Evolutionary conservation across 2,329 filamentous ascomycete species (phyloP).

Genomic region (Penicillium sp.): DNA sequence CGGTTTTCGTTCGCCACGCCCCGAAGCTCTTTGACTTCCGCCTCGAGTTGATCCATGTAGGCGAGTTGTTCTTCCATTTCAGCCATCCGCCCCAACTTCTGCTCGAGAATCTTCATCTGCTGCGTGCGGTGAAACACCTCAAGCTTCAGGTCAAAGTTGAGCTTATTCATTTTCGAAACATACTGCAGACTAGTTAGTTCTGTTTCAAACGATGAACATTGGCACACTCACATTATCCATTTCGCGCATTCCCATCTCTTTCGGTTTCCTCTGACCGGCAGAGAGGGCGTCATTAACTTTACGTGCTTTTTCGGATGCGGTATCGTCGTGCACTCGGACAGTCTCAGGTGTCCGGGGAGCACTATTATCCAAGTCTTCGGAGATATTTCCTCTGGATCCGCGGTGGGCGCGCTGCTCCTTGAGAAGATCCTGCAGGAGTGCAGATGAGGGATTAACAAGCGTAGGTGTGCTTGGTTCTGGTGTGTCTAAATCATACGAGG

Average conservation of each 20-base stretch:
- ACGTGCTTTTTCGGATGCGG: conserved; percentile 37
- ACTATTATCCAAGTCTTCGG: conserved; percentile 27
- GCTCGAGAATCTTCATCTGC: conserved; percentile 37
- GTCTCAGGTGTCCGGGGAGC: conserved; percentile 28
- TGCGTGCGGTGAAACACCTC: conserved; percentile 44
- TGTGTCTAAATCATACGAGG: conserved; percentile 23
- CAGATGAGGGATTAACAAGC: conserved; percentile 42
- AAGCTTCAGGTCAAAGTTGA: conserved; percentile 47
- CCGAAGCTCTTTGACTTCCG: conserved; percentile 41
- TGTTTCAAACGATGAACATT: neutral
- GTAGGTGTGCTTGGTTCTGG: conserved; percentile 32
- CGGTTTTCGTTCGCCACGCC: conserved; percentile 38
- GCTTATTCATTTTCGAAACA: conserved; percentile 46
- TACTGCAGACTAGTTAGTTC: conserved; percentile 34
- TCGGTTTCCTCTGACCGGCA: conserved; percentile 35
- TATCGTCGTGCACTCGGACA: conserved; percentile 33
- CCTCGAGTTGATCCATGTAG: conserved; percentile 39
- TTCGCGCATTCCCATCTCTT: conserved; percentile 45
- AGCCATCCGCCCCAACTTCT: conserved; percentile 39
- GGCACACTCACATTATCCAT: conserved; percentile 41
- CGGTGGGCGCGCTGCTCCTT: conserved; percentile 45
- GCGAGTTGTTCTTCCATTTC: conserved; percentile 38
- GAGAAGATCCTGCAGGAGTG: conserved; percentile 41
- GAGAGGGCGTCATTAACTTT: conserved; percentile 32
- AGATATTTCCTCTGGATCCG: conserved; percentile 27